These are phyloP conservation scores for Piromyces sp. DNA, from an alignment of 192 early-diverging fungal genomes.

Conservation along the genomic window DNA sequence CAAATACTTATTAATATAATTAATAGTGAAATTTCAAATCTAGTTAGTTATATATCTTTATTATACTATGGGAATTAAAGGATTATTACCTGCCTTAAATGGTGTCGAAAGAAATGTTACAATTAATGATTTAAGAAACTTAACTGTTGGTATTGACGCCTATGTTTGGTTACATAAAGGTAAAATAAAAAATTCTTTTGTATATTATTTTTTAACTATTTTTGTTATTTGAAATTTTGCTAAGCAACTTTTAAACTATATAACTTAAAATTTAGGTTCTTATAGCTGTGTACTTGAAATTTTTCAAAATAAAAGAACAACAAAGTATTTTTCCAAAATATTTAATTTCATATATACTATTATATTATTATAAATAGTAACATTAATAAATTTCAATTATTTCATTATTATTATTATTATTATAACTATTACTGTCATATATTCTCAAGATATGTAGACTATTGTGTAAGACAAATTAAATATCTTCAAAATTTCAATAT, in stretches of 20 bases:
- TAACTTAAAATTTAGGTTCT: constrained; percentile 23
- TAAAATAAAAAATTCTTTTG: background rate
- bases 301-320: constrained; percentile 42
- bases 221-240: no score
- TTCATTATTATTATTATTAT: no score
- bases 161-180: constrained; percentile 69
- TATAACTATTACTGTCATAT: no score
- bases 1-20: no score
- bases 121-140: constrained; percentile 50
- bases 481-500: constrained; percentile 55
- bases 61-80: constrained; percentile 77
- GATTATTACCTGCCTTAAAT: constrained; percentile 67
- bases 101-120: constrained; percentile 36
- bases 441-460: constrained; percentile 61
- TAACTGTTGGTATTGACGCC: constrained; percentile 69
- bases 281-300: constrained; percentile 73
- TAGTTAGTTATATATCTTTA: no score
- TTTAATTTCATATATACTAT: no score
- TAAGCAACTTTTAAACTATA: no score
- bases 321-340: constrained; percentile 23
- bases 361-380: no score
- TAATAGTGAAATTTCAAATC: no score
- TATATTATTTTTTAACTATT: no score
- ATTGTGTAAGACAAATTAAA: constrained; percentile 57
- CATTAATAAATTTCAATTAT: no score